Evolutionary conservation across 495 filamentous ascomycete genomes (phyloP).

Genomic region (Xylaria flabelliformis): DNA sequence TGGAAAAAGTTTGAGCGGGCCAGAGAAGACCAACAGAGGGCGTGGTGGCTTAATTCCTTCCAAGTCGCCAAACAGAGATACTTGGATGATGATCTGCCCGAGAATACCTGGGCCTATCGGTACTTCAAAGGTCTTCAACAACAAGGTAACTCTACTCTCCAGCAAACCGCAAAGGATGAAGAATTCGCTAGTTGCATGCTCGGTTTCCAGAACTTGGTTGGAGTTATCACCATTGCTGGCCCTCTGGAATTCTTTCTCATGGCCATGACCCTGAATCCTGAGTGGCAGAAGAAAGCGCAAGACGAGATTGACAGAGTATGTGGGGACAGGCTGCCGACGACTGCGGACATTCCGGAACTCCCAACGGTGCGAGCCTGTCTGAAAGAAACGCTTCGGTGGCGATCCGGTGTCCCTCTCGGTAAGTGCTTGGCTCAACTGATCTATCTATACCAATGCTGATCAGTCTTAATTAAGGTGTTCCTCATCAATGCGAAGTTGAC

Average conservation of each 20-base stretch:
- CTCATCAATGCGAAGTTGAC: conserved; percentile 58
- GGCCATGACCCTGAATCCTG: conserved; percentile 55
- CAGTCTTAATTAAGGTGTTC: conserved; percentile 48
- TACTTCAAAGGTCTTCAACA: conserved; percentile 52
- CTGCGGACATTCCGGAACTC: conserved; percentile 53
- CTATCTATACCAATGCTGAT: conserved; percentile 4
- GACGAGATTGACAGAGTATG: conserved; percentile 67
- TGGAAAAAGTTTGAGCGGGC: conserved; percentile 54
- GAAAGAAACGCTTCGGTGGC: conserved; percentile 67
- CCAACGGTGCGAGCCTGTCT: conserved; percentile 63
- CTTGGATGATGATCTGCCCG: conserved; percentile 45
- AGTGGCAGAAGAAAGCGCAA: conserved; percentile 58
- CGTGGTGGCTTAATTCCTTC: conserved; percentile 54
- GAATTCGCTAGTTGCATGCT: conserved; percentile 57
- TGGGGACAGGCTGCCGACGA: conserved; percentile 56
- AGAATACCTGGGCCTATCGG: conserved; percentile 53
- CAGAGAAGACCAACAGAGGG: conserved; percentile 48
- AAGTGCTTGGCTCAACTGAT: conserved; percentile 20
- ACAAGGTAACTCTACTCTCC: conserved; percentile 45
- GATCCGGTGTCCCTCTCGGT: conserved; percentile 59
- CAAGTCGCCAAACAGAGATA: conserved; percentile 48
- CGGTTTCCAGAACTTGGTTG: conserved; percentile 55
- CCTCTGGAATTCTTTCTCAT: conserved; percentile 57
- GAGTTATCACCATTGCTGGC: conserved; percentile 55
- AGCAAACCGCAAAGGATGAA: conserved; percentile 50